phyloP scores from a whole-genome alignment of 768 basidiomycete genomes.

The Hygrophorus russula region DNA sequence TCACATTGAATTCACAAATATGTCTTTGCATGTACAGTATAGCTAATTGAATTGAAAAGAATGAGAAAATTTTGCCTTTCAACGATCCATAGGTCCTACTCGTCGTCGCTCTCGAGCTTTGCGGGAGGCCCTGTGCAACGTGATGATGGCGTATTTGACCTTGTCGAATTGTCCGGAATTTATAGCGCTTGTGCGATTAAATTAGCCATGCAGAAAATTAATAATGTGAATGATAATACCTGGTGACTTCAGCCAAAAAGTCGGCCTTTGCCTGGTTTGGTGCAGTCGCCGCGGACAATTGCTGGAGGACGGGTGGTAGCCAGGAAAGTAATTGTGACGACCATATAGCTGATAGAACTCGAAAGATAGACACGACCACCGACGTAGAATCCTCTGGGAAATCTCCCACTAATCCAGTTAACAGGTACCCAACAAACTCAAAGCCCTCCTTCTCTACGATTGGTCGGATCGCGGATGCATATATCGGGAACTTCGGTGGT shows the following conservation, averaged over 20 bases:
- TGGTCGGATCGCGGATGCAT: constrained; percentile 47
- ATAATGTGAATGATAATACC: constrained; percentile 34
- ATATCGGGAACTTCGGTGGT: constrained; percentile 51
- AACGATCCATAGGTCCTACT: constrained; percentile 26
- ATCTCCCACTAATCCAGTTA: constrained; percentile 73
- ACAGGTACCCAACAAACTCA: constrained; percentile 53
- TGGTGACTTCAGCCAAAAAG: constrained; percentile 65
- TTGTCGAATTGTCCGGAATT: constrained; percentile 60
- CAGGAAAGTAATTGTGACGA: constrained; percentile 57
- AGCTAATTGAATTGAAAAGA: too few species aligned
- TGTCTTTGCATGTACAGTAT: too few species aligned
- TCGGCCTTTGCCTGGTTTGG: constrained; percentile 56
- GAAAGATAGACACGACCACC: constrained; percentile 66
- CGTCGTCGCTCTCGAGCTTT: constrained; percentile 60
- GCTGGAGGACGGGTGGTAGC: constrained; percentile 62
- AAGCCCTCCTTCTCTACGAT: constrained; percentile 64
- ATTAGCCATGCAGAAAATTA: constrained; percentile 6
- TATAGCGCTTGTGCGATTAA: constrained; percentile 38
- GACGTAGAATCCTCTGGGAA: constrained; percentile 82
- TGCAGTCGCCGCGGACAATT: constrained; percentile 48
- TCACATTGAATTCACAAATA: too few species aligned
- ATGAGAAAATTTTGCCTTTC: too few species aligned
- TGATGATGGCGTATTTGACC: constrained; percentile 68
- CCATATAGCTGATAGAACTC: constrained; percentile 58
- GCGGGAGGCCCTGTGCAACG: constrained; percentile 61